A percentile compares a stretch with the other conserved stretches of the same genome.
Conservation (phyloP, 495 filamentous ascomycete species). For the Neurospora africana region DNA sequence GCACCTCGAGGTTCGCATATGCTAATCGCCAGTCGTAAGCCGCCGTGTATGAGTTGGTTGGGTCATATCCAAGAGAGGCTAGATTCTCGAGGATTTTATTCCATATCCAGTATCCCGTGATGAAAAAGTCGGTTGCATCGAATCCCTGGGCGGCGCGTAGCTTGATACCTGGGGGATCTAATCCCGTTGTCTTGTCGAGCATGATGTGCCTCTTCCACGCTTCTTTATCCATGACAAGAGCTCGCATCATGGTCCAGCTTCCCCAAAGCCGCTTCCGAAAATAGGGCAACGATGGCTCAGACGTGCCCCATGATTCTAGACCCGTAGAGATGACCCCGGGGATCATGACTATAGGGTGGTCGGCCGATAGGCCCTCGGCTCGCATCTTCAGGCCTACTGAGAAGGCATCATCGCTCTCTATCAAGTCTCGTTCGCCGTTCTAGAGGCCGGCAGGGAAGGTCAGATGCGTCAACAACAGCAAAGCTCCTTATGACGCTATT, state of each 20-base stretch:
- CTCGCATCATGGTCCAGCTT: slow-evolving; percentile 96
- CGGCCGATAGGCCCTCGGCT: slow-evolving; percentile 69
- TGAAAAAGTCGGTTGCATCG: slow-evolving; percentile 96
- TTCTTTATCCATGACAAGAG: slow-evolving; percentile 84
- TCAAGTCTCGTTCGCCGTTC: slow-evolving; percentile 76
- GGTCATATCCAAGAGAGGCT: slow-evolving; percentile 91
- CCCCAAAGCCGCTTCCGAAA: slow-evolving; percentile 93
- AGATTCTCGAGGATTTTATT: slow-evolving; percentile 96
- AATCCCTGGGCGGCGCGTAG: slow-evolving; percentile 92
- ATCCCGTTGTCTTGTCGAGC: slow-evolving; percentile 81
- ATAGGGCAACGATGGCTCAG: slow-evolving; percentile 68
- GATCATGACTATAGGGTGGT: slow-evolving; percentile 91
- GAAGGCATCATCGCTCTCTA: slow-evolving; percentile 83
- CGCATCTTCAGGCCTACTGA: slow-evolving; percentile 73
- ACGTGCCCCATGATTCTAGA: slow-evolving; percentile 91
- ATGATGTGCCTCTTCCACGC: slow-evolving; percentile 95
- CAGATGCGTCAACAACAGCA: slow-evolving; percentile 3
- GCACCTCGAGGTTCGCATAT: slow-evolving; percentile 74
- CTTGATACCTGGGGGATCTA: slow-evolving; percentile 90
- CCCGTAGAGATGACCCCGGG: slow-evolving; percentile 97
- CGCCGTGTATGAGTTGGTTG: slow-evolving; percentile 88
- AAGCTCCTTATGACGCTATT: neutral
- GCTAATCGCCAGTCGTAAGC: slow-evolving; percentile 98
- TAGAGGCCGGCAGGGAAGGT: slow-evolving; percentile 17
- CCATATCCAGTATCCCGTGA: slow-evolving; percentile 94